Conservation (phyloP, 768 basidiomycete species). For the Phanerodontia chrysosporium region DNA sequence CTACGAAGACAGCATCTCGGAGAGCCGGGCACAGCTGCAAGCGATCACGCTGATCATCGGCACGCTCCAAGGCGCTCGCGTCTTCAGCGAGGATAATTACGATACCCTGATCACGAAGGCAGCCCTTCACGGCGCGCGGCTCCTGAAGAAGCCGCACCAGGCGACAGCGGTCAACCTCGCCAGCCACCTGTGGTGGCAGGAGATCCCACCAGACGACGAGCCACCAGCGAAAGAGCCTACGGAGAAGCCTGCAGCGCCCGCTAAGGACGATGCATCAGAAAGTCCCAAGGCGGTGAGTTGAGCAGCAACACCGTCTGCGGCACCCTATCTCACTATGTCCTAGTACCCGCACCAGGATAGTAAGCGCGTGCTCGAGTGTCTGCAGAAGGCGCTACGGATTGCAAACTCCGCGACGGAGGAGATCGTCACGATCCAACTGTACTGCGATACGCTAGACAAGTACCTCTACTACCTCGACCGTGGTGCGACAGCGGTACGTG, state of each 20-base stretch:
- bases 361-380: slow-evolving; percentile 94
- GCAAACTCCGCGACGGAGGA: slow-evolving; percentile 97
- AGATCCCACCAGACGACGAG: slow-evolving; percentile 47
- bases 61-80: slow-evolving; percentile 80
- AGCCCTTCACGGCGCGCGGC: slow-evolving; percentile 92
- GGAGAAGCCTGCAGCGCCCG: slow-evolving; percentile 23
- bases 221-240: slow-evolving; percentile 30
- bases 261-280: slow-evolving; percentile 34
- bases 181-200: slow-evolving; percentile 99
- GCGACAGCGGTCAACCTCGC: slow-evolving; percentile 91
- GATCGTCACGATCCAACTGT: slow-evolving; percentile 92
- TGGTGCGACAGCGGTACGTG: slow-evolving; percentile 82
- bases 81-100: slow-evolving; percentile 94
- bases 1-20: slow-evolving; percentile 96
- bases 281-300: slow-evolving; percentile 28
- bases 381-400: slow-evolving; percentile 94
- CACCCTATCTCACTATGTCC: not conserved
- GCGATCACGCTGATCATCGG: slow-evolving; percentile 96
- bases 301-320: not conserved
- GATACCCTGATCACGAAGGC: slow-evolving; percentile 98
- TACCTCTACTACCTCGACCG: slow-evolving; percentile 96
- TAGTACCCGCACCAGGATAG: slow-evolving; percentile 90
- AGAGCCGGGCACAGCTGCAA: slow-evolving; percentile 91
- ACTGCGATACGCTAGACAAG: slow-evolving; percentile 93
- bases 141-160: slow-evolving; percentile 98